phyloP scores from a whole-genome alignment of 2,329 filamentous ascomycete species.

The Sarocladiaceae sp. region DNA sequence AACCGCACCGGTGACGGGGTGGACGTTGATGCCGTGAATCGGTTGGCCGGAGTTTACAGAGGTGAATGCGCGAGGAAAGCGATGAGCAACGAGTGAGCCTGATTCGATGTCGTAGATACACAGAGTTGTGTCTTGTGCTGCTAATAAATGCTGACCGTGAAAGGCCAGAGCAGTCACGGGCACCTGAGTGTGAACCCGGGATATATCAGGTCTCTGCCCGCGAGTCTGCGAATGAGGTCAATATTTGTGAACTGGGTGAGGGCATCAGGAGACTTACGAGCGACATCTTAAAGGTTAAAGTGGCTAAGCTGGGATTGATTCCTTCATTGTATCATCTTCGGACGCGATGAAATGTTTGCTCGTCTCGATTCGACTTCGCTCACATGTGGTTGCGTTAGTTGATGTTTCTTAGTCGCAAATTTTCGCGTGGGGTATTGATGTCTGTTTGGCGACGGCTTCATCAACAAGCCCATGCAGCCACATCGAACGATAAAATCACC shows the following conservation, averaged over 20 bases:
- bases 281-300: background rate
- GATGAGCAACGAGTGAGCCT: conserved; percentile 32
- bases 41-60: conserved; percentile 62
- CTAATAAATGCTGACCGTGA: conserved; percentile 45
- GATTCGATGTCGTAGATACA: conserved; percentile 44
- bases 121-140: conserved; percentile 57
- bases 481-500: no score
- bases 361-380: no score
- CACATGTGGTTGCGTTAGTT: background rate
- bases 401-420: background rate
- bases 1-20: conserved; percentile 24
- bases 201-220: background rate
- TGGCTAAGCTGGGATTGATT: no score
- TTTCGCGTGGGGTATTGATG: conserved; percentile 3
- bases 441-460: background rate
- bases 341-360: no score
- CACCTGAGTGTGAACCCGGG: conserved; percentile 25
- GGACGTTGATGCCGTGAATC: conserved; percentile 67
- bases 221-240: background rate
- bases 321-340: no score
- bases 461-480: background rate
- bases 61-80: conserved; percentile 20
- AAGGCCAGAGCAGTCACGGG: conserved; percentile 60
- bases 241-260: no score
- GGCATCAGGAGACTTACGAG: no score